Conservation (phyloP, 257 asterid species). For the Paraleonurus japonicus region DNA sequence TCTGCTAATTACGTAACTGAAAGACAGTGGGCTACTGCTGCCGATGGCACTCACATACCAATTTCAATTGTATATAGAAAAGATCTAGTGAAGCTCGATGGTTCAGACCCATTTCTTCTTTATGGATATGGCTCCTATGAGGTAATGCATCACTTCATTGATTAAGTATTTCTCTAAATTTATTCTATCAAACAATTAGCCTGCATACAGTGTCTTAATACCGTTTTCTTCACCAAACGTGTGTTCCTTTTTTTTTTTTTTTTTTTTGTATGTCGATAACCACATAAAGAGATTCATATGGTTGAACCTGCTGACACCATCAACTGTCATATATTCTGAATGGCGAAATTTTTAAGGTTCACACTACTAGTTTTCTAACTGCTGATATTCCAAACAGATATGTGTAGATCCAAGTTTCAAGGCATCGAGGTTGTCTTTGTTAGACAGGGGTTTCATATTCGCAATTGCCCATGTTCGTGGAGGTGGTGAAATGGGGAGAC, state of each 20-base stretch:
- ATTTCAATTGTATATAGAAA: conserved; percentile 75
- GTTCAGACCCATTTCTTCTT: conserved; percentile 83
- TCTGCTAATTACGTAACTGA: conserved; percentile 72
- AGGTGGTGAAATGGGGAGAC: conserved; percentile 99
- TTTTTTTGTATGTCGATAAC: background rate
- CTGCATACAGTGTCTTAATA: background rate
- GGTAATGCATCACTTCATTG: conserved; percentile 44
- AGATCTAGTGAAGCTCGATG: conserved; percentile 78
- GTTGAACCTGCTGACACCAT: conserved; percentile 7
- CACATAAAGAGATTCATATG: background rate
- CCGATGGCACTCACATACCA: conserved; percentile 82
- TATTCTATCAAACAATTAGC: conserved; percentile 9
- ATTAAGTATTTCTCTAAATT: conserved; percentile 15
- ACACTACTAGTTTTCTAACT: conserved; percentile 19
- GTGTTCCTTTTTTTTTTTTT: background rate
- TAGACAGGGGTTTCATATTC: conserved; percentile 84
- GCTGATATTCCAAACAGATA: conserved; percentile 48
- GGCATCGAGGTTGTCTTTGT: conserved; percentile 75
- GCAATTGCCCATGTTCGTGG: conserved; percentile 90
- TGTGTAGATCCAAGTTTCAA: conserved; percentile 81
- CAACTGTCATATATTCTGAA: conserved; percentile 2
- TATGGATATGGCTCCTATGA: conserved; percentile 98
- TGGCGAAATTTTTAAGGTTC: background rate
- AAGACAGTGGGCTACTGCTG: conserved; percentile 88
- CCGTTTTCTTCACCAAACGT: background rate